Evolutionary conservation across 371 early-diverging fungal species (phyloP).

Genomic region (Circinella umbellata): DNA sequence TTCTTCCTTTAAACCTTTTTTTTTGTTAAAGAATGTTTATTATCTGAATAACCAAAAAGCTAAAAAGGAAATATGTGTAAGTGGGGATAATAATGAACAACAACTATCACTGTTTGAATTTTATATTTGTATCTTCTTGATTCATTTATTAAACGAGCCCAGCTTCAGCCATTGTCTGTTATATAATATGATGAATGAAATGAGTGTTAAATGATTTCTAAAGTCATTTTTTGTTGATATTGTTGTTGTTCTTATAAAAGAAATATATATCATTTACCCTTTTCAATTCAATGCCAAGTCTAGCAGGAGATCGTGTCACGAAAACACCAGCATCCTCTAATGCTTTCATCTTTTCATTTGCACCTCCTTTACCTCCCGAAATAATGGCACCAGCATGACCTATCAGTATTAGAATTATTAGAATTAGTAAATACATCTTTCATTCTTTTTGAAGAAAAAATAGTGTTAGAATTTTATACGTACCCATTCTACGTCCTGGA

Average conservation of each 20-base stretch:
- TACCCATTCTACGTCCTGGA: constrained; percentile 98
- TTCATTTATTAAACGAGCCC: no score
- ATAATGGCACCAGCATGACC: constrained; percentile 99
- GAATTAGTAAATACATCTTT: background rate
- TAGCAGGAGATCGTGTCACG: constrained; percentile 94
- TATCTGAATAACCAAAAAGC: no score
- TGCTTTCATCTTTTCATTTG: constrained; percentile 96
- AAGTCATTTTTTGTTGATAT: no score
- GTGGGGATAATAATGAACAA: no score
- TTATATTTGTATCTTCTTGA: no score
- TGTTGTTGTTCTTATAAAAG: background rate
- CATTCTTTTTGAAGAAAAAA: background rate
- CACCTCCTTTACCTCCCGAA: constrained; percentile 98
- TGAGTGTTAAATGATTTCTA: no score
- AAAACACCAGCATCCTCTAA: constrained; percentile 91
- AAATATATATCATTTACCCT: constrained; percentile 5
- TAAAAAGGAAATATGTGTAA: no score
- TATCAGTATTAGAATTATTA: constrained; percentile 27
- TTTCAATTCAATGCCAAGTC: constrained; percentile 85
- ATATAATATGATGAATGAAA: background rate
- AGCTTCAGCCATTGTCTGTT: background rate
- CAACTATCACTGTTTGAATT: no score
- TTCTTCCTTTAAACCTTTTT: no score
- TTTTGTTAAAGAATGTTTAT: no score
- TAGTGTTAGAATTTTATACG: constrained; percentile 15